Evolutionary conservation across 2,329 filamentous ascomycete genomes (phyloP).

Genomic region (Botrytis hyacinthi): DNA sequence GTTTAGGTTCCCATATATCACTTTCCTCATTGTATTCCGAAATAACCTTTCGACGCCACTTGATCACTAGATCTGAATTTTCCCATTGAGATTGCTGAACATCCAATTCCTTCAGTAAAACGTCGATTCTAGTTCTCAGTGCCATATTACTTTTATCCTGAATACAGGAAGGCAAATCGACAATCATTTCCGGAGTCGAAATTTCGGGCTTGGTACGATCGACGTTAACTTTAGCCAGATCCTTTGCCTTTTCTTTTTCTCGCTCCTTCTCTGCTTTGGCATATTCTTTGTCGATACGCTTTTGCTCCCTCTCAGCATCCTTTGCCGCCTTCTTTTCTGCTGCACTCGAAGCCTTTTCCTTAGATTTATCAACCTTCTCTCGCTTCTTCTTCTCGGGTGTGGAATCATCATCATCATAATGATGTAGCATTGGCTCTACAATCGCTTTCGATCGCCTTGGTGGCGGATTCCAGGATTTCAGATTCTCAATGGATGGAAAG

Average conservation of each 20-base stretch:
- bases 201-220: conserved; percentile 70
- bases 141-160: conserved; percentile 38
- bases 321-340: conserved; percentile 29
- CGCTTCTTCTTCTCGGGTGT: neutral
- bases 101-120: conserved; percentile 51
- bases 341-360: conserved; percentile 27
- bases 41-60: conserved; percentile 53
- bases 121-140: conserved; percentile 47
- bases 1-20: conserved; percentile 50
- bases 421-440: neutral
- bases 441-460: neutral
- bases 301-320: conserved; percentile 31
- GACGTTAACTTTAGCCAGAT: conserved; percentile 72
- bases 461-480: neutral
- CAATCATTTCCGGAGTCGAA: conserved; percentile 73
- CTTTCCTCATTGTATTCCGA: conserved; percentile 47
- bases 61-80: conserved; percentile 49
- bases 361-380: conserved; percentile 6
- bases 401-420: neutral
- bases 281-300: conserved; percentile 55
- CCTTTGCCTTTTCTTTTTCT: conserved; percentile 63
- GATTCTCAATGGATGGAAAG: conserved; percentile 11
- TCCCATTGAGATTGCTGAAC: conserved; percentile 48
- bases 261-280: conserved; percentile 60
- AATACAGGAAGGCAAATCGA: conserved; percentile 62